Percentiles rank a stretch among this genome's conserved stretches.
phyloP scores from a whole-genome alignment of 257 asterid species.

The Solanum bukasovii region DNA sequence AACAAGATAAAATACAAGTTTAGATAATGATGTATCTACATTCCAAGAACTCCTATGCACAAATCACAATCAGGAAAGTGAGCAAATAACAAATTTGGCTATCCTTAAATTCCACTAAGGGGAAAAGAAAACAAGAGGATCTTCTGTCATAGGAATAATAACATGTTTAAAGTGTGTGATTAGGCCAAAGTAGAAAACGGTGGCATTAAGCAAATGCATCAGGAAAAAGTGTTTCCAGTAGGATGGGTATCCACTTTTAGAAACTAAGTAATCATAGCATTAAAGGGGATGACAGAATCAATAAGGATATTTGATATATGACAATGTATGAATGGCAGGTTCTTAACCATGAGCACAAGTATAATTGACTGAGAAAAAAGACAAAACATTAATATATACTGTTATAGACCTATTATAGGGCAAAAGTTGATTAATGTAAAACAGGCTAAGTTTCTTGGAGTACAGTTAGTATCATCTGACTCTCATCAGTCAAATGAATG shows the following conservation, averaged over 20 bases:
- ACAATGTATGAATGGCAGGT: not conserved
- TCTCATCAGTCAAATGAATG: not conserved
- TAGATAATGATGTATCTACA: not conserved
- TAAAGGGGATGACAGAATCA: not conserved
- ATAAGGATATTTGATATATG: not conserved
- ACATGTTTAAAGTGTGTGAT: not conserved
- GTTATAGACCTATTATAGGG: not conserved
- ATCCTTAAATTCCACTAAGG: not conserved
- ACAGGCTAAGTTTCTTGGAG: not conserved
- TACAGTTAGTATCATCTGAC: not conserved
- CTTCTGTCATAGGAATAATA: not conserved
- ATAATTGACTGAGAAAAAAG: not conserved
- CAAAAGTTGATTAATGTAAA: not conserved
- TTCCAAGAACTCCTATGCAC: not conserved
- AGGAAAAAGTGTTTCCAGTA: not conserved
- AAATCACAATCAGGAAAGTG: not conserved
- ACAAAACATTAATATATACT: not conserved
- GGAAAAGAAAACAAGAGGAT: not conserved
- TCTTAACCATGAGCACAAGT: not conserved
- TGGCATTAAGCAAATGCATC: not conserved
- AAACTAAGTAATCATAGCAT: not conserved
- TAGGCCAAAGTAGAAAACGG: not conserved
- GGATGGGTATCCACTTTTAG: not conserved
- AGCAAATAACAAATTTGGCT: not conserved
- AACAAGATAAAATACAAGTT: conserved; percentile 1